Conservation (phyloP, 225 moss, liverwort and hornwort genomes). For the Neckera pumila region DNA sequence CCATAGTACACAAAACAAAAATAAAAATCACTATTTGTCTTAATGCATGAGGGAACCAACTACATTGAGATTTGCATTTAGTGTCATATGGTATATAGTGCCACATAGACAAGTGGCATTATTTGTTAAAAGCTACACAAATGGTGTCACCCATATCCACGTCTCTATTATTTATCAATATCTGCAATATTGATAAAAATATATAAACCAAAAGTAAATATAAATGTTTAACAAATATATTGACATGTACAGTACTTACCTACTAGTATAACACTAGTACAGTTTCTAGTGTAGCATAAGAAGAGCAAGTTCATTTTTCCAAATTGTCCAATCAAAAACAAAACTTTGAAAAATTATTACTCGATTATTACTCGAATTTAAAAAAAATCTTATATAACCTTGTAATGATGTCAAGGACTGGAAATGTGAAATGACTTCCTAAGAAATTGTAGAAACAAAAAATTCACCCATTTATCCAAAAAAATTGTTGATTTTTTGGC, state of each 20-base stretch:
- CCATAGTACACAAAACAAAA: no score
- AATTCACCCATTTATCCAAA: background rate
- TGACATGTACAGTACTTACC: background rate
- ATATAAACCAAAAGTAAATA: background rate
- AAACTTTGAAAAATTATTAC: fast-evolving
- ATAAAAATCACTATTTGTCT: no score
- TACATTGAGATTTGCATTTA: no score
- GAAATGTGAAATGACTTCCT: background rate
- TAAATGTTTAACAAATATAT: background rate
- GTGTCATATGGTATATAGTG: no score
- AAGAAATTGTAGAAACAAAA: background rate
- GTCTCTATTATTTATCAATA: background rate
- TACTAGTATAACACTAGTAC: background rate
- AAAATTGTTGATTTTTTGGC: background rate
- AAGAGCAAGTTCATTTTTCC: background rate
- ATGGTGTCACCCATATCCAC: background rate
- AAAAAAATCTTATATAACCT: background rate
- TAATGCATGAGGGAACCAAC: no score
- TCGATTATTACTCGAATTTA: background rate
- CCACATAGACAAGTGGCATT: fast-evolving
- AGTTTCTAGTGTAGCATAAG: background rate
- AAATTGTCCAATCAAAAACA: background rate
- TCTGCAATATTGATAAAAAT: background rate
- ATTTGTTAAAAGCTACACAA: background rate
- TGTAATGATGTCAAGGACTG: background rate